Evolutionary conservation across 148 eudicot species (phyloP), one percentile per base, ranked within the genome.

Genomic region (Vaccinium corymbosum): DNA sequence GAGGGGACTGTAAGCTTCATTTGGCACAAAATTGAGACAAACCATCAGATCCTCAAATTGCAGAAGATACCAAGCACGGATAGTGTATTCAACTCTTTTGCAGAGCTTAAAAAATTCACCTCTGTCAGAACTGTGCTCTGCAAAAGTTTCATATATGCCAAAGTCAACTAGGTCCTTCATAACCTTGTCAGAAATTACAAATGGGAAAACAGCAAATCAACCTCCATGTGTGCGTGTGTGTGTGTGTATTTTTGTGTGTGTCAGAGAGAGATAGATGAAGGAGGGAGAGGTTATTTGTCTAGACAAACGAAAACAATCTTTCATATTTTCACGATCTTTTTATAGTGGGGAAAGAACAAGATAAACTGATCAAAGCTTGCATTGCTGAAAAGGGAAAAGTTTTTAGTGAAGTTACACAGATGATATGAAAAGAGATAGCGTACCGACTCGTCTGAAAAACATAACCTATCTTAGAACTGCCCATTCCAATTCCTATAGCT

Each of bases 11-110:
- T 53, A 79, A 15, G 55, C 22, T 53, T 53, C 50, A 55, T 79
- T 53, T 8, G 32, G 14, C 5, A 11, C 7, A 42, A 32, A 16
- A 79, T 8, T 27, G 53, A 74, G 51, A 75, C 38, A 48, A 22
- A 94, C 98, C 98, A 94, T 94, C 81, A 94, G 90, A 91, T 94
- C 98, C 90, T 94, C 98, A 79, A 94, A 94, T 64, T 94, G 97
- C 35, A 94, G 87, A 80, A 89, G 90, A 86, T 94, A 93, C 98
- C 98, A 94, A 59, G 98, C 98, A 70, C 97, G 93, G 81, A 94
- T 84, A 32, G 96, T 93, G 88, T 94, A 94, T 84, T 94, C 98
- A 77, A 91, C 89, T 84, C 98, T 90, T 89, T 94, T 94, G 89
- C 95, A 94, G 13, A 94, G 92, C 90, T 91, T 94, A 82, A 93